Base-by-base conservation (phyloP, 345 rosid genomes). In the Passiflora organensis region DNA sequence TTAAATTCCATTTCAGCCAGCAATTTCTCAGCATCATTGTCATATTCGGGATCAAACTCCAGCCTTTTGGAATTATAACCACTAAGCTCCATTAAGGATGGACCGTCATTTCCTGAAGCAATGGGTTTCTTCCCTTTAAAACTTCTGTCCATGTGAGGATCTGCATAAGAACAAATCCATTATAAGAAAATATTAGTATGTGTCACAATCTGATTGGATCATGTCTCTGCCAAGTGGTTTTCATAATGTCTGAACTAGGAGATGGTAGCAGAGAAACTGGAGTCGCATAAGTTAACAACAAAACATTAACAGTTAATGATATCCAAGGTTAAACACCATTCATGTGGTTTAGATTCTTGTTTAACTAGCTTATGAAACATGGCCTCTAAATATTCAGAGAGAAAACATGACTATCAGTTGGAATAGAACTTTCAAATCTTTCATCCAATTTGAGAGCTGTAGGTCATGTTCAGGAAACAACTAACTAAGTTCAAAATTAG, bases 1-100 rank as follows among this genome's bases (percentile, higher is more conserved):
- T 89, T 89, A 59, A 89, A 93, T 72, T 93, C 99, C 99, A 93
- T 93, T 69, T 93, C 99, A 52, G 99, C 95, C 56, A 86, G 82
- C 66, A 86, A 72, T 59, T 86, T 89, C 81, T 93, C 99, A 17
- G 97, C 95, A 64, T 89, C 99, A 55, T 93, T 89, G 60, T 93
- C 99, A 32, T 86, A 93, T 64, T 89, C 99, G 14, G 95, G 80
- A 65, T 93, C 97, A 63, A 89, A 93, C 54, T 93, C 97, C 59
- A 76, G 79, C 70, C 96, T 79, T 72, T 86, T 93, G 32, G 80
- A 61, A 69, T 86, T 93, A 74, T 80, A 89, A 67, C 86, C 87
- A 32, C 99, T 85, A 62, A 65, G 19, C 58, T 85, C 97, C 67
- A 86, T 63, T 72, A 89, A 75, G 55, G 98, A 65, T 14, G 80